phyloP scores from a whole-genome alignment of 108 stramenopile genomes.

The Ochromonas danica region DNA sequence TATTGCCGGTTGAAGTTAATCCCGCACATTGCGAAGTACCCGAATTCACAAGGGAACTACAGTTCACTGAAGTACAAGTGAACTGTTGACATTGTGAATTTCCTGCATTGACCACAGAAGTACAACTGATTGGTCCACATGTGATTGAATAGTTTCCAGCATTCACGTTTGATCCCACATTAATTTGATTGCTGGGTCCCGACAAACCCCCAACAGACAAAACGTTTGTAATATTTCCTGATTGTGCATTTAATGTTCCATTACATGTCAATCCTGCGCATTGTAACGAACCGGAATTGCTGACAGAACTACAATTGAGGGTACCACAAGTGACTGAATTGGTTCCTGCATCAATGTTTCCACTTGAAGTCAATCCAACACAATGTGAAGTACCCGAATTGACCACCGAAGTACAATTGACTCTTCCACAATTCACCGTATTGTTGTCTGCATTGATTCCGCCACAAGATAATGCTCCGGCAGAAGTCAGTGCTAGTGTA shows the following conservation, averaged over 20 bases:
- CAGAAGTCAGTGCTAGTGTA: conserved; percentile 15
- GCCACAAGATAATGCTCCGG: conserved; percentile 13
- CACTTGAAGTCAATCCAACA: conserved; percentile 15
- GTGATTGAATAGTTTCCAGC: conserved; percentile 15
- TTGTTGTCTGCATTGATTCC: conserved; percentile 15
- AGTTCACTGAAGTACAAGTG: conserved; percentile 15
- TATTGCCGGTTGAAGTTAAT: conserved; percentile 16
- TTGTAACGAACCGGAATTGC: conserved; percentile 15
- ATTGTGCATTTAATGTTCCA: conserved; percentile 17
- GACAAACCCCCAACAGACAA: conserved; percentile 14
- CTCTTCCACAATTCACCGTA: conserved; percentile 15
- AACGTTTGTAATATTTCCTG: conserved; percentile 17
- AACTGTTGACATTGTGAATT: conserved; percentile 17
- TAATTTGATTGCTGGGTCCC: conserved; percentile 15
- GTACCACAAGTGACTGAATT: conserved; percentile 15
- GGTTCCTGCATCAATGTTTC: conserved; percentile 15
- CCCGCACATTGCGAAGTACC: conserved; percentile 13
- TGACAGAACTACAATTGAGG: conserved; percentile 15
- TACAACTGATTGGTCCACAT: conserved; percentile 15
- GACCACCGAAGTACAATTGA: conserved; percentile 15
- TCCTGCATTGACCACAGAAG: conserved; percentile 14
- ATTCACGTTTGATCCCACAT: conserved; percentile 15
- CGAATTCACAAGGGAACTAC: conserved; percentile 15
- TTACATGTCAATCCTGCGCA: conserved; percentile 15
- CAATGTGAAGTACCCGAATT: conserved; percentile 15